Base-by-base conservation (phyloP, 2,329 filamentous ascomycete species). In the Aureobasidium uvarum region DNA sequence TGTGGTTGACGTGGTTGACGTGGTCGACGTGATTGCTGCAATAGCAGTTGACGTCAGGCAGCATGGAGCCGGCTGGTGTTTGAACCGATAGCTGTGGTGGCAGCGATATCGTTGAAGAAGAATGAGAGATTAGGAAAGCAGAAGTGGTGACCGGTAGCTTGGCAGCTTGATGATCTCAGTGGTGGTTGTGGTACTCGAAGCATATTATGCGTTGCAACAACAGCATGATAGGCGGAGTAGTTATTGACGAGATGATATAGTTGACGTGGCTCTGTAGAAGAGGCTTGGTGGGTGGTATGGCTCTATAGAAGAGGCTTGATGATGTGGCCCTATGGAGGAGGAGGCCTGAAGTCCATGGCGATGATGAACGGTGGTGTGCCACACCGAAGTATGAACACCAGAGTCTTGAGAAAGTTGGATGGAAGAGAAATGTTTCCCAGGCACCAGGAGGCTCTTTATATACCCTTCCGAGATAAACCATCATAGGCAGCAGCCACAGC, bases 301-400 rank as follows among this genome's bases (percentile, higher is more conserved):
- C 45, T 31, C 48, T 33, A 33, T 33, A 10, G 28, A 51, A 51
- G 48, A 51, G 48, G 48, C 48, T 33, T 52, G 50, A 25, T 25
- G 25, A 25, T 25, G 25, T 4, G 25, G 25, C 25, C 25, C 25
- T 25, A 25, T 25, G 25, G 25, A 25, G 25, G 25, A 25, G 25
- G 25, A 25, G 25, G 25, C 25, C 25, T 25, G 25, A 11, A 16
- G 28, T 31, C 16, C 28, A 52, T 52, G 18, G 20, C 20, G 50
- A 28, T 51, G 18, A 51, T 31, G 50, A 20, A 23, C 8, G 23
- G 20, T 55, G n/a, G 11, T 25, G 14, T 38, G 20, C 31, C 16
- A 23, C n/a, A n/a, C 25, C 7, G 51, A 55, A 55, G 51, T 55
- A 55, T 55, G 51, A 23, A 55, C n/a, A 55, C 51, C 51, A 38